Percentiles rank a stretch among this genome's conserved stretches.
Conservation (phyloP, 768 basidiomycete species). For the Agrocybe chaxingu region DNA sequence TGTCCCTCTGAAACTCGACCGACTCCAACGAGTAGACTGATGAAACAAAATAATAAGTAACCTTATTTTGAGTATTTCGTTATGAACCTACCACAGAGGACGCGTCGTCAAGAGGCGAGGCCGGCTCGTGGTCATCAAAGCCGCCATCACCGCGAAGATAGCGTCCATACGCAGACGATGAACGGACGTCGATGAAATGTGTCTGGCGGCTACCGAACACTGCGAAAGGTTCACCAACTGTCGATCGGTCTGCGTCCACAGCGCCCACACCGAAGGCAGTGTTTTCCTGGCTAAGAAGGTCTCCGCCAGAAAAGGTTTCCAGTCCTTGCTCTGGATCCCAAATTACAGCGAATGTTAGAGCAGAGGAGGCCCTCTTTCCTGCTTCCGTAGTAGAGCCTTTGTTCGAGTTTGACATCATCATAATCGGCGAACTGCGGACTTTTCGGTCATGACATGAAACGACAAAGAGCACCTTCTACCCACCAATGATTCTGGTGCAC, state of each 20-base stretch:
- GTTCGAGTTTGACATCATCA: no score
- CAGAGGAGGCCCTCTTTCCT: neutral
- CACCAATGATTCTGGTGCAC: no score
- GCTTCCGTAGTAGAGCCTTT: no score
- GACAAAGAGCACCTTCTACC: no score
- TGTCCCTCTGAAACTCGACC: neutral
- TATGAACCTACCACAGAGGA: neutral
- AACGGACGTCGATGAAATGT: constrained; percentile 11
- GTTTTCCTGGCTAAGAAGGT: neutral
- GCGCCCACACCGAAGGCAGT: neutral
- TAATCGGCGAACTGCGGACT: no score
- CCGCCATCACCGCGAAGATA: neutral
- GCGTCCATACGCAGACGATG: constrained; percentile 10
- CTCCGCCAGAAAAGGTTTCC: constrained; percentile 9
- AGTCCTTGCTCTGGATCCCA: constrained; percentile 16
- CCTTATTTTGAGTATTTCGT: neutral
- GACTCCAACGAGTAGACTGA: neutral
- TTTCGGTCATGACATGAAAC: no score
- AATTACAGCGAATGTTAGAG: constrained; percentile 14
- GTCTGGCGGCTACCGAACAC: constrained; percentile 10
- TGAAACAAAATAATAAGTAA: neutral
- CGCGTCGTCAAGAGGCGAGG: neutral
- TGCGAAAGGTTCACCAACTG: constrained; percentile 12
- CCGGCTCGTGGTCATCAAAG: neutral
- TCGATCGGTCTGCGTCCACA: neutral